Base-by-base conservation (phyloP, 257 asterid species). In the Lithospermum erythrorhizon region DNA sequence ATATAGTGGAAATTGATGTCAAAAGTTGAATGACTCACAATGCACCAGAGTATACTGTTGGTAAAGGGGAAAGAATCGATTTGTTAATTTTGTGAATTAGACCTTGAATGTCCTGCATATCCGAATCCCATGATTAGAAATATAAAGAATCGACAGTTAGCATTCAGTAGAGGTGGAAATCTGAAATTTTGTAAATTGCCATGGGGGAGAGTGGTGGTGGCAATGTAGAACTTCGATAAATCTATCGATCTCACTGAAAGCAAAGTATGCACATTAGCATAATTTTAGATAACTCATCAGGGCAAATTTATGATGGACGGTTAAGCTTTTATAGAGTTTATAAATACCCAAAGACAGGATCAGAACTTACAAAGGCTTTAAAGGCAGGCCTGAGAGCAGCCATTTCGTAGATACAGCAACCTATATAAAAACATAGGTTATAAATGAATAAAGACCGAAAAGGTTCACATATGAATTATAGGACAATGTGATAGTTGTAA, bases 341-440 rank as follows among this genome's bases (percentile, higher is more conserved):
- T 32, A 51, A 48, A 19, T 65, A 45, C 18, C 49, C 49, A 41
- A 35, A 41, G 49, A 11, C 13, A 41, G 54, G 57, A 73, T 59
- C 17, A 48, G 35, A 54, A 73, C 98, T 84, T 83, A 91, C 98
- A 74, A 88, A 91, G 52, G 98, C 98, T 80, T 91, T 91, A 70
- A 91, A 88, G 55, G 98, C 95, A 6, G 95, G 86, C 64, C 70
- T 84, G 76, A 72, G 74, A 61, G 96, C 94, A 59, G 95, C 82
- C 94, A 91, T 86, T 82, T 91, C 96, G 20, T 88, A 88, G 59
- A 91, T 65, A 70, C 98, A 91, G 75, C 98, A 91, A 57, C 98
- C 98, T 90, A 81, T 56, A 75, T 51, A 58, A 23, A 55, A 65
- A 54, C 22, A 23, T 55, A 23, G 32, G 32, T 15, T 70, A 23